These are phyloP conservation scores for Orychophragmus violaceus DNA, from an alignment of 345 rosid species.

Conservation along the genomic window DNA sequence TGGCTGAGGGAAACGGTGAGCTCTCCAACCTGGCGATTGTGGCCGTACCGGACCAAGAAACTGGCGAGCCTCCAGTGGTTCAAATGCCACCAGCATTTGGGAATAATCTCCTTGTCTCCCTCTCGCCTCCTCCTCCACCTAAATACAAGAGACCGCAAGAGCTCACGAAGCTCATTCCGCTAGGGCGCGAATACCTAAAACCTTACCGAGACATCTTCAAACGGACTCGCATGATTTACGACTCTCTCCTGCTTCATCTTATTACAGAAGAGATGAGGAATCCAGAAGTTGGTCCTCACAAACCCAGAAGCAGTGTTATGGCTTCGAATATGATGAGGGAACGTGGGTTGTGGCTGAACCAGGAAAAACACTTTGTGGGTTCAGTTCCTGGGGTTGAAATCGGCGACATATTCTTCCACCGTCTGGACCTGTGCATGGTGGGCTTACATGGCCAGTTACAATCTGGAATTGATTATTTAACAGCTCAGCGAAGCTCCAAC, in stretches of 20 bases:
- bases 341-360: slow-evolving; percentile 53
- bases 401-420: slow-evolving; percentile 67
- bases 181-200: neutral
- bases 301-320: slow-evolving; percentile 44
- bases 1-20: neutral
- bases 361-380: slow-evolving; percentile 66
- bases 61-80: neutral
- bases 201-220: neutral
- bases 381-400: slow-evolving; percentile 60
- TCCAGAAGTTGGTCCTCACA: too few relatives aligned
- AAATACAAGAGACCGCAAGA: too few relatives aligned
- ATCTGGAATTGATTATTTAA: slow-evolving; percentile 73
- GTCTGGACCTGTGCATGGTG: slow-evolving; percentile 64
- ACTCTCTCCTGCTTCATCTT: slow-evolving; percentile 47
- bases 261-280: slow-evolving; percentile 39
- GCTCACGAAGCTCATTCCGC: too few relatives aligned
- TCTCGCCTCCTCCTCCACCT: too few relatives aligned
- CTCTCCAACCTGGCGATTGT: slow-evolving; percentile 37
- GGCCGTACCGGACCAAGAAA: slow-evolving; percentile 29
- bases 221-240: slow-evolving; percentile 20
- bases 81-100: too few relatives aligned
- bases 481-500: slow-evolving; percentile 49
- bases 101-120: too few relatives aligned
- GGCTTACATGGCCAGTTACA: slow-evolving; percentile 74
- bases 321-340: slow-evolving; percentile 52